Evolutionary conservation across 108 stramenopile genomes (phyloP).

Genomic region (Fragilariopsis cylindrus): DNA sequence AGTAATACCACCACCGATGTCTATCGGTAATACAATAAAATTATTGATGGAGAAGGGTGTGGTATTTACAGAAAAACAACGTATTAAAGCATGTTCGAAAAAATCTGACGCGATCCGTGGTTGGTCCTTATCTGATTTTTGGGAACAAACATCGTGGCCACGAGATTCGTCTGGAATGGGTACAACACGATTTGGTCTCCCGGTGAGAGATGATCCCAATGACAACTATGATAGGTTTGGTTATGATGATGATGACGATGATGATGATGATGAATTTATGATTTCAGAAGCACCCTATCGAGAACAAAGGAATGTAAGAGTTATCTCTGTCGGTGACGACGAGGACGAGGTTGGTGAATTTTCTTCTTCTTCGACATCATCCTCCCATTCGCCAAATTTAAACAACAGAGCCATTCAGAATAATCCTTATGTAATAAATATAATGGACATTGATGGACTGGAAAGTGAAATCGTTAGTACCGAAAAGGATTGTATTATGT

Average conservation of each 20-base stretch:
- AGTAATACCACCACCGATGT: constrained; percentile 46
- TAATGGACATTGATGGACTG: constrained; percentile 63
- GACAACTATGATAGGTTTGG: too few species aligned
- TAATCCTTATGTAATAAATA: constrained; percentile 63
- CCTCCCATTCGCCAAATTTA: background rate
- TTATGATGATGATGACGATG: constrained; percentile 21
- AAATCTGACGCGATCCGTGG: constrained; percentile 49
- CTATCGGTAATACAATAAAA: constrained; percentile 66
- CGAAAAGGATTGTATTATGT: constrained; percentile 59
- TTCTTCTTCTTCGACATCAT: background rate
- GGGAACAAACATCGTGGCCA: constrained; percentile 86
- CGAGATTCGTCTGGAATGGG: constrained; percentile 67
- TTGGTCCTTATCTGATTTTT: constrained; percentile 72
- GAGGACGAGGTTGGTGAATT: constrained; percentile 28
- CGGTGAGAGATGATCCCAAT: constrained; percentile 47
- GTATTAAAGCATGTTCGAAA: constrained; percentile 20
- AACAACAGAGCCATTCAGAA: constrained; percentile 19
- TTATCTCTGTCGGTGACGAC: background rate
- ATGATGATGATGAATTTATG: constrained; percentile 39
- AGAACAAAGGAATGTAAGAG: background rate
- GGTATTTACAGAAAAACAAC: constrained; percentile 39
- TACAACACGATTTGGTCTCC: constrained; percentile 73
- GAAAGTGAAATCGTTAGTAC: constrained; percentile 46
- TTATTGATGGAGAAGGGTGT: constrained; percentile 60
- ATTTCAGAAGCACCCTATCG: constrained; percentile 29